Evolutionary conservation across 2,329 filamentous ascomycete species (phyloP), one percentile per base, ranked within the genome.

Genomic region (Fusarium sp.): DNA sequence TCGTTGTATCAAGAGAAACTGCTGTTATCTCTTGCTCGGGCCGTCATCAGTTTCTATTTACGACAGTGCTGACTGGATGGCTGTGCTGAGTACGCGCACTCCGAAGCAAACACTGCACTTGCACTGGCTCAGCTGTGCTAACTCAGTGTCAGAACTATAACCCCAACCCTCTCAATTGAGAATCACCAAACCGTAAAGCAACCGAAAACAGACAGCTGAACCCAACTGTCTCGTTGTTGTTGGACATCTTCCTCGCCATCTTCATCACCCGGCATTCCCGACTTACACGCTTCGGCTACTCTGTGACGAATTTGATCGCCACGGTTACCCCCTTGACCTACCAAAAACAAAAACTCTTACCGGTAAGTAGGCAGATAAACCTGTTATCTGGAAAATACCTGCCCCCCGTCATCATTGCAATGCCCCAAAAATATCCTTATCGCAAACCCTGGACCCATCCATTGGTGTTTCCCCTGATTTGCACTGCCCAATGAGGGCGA

Each of bases 31-130:
- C 72, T 78, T 71, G 69, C 64, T 57, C 67, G 65, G 66, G 63
- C 66, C 71, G 66, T 67, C 70, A 66, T 72, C 75, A 75, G 77
- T 71, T 78, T 67, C 77, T 78, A 78, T 78, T 78, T 78, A 71
- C 72, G 64, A 78, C 75, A 78, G 74, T 64, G 77, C 75, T 78
- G 77, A 78, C 74, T 33, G 76, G 69, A 78, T 78, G 77, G 77
- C 77, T 78, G 75, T 78, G 71, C 68, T 78, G 77, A 78, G 75
- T 78, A 75, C 74, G 76, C 68, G 58, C 74, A 75, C 75, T 60
- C 70, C 62, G 59, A 31, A 69, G 64, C 55, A 68, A 59, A 64
- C 69, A 67, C 31, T 14, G 11, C n/a, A 22, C n/a, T 22, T 22
- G 20, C n/a, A 42, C 68, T 71, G 78, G 64, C 69, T 67, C 66